A percentile compares a stretch with the other conserved stretches of the same genome.
Evolutionary conservation across 352 stramenopile genomes (phyloP).

Genomic region (Phytophthora niederhauseri): DNA sequence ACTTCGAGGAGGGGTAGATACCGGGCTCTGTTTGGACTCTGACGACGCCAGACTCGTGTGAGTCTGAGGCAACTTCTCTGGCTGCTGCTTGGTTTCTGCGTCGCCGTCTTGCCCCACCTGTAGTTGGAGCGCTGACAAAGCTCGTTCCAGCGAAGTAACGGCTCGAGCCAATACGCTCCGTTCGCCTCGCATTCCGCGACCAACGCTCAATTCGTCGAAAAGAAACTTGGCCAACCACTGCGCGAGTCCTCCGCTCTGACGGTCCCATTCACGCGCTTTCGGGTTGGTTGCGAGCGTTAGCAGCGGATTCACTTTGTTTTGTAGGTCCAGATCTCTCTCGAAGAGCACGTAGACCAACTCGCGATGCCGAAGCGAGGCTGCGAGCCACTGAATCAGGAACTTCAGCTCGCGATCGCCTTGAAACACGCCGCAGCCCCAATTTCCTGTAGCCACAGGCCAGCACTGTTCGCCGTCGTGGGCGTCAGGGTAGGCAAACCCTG

Average conservation of each 20-base stretch:
- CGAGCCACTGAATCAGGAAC: conserved; percentile 85
- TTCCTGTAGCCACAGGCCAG: conserved; percentile 76
- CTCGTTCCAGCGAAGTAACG: conserved; percentile 24
- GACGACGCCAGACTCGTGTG: neutral
- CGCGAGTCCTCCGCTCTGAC: conserved; percentile 20
- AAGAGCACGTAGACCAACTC: conserved; percentile 72
- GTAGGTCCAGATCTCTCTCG: conserved; percentile 46
- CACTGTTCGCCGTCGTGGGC: neutral
- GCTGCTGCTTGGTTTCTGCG: conserved; percentile 1
- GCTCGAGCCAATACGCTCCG: conserved; percentile 29
- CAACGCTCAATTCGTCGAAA: conserved; percentile 24
- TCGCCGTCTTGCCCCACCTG: conserved; percentile 5
- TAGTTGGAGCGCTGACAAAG: conserved; percentile 11
- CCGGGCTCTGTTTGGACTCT: conserved; percentile 1
- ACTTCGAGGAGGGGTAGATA: conserved; percentile 4
- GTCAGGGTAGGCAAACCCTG: conserved; percentile 61
- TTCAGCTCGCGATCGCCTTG: conserved; percentile 75
- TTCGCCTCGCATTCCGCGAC: neutral
- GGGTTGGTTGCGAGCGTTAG: conserved; percentile 21
- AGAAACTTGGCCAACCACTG: conserved; percentile 41
- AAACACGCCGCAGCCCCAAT: conserved; percentile 88
- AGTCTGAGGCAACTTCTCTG: neutral
- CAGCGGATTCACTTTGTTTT: conserved; percentile 47
- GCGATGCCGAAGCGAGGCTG: conserved; percentile 55
- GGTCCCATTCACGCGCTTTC: conserved; percentile 33